A percentile compares a stretch with the other conserved stretches of the same genome.
Evolutionary conservation across 2,329 filamentous ascomycete genomes (phyloP).

Genomic region (Cercospora sp.): DNA sequence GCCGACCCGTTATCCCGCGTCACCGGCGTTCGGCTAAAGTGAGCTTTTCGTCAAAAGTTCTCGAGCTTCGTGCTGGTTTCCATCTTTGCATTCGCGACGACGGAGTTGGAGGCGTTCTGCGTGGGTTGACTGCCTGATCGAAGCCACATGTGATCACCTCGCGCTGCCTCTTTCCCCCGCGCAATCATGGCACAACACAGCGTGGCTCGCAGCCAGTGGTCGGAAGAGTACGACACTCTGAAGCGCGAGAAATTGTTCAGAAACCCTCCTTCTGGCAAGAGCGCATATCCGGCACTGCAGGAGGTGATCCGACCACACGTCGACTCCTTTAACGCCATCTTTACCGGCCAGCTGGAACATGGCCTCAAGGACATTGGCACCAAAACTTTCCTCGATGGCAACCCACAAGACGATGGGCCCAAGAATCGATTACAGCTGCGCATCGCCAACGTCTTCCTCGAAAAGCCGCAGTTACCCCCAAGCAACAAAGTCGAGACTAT

Average conservation of each 20-base stretch:
- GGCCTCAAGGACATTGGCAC: slow-evolving; percentile 85
- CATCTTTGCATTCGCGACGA: neutral
- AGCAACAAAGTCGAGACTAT: slow-evolving; percentile 78
- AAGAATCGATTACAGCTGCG: slow-evolving; percentile 73
- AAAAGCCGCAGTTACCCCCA: slow-evolving; percentile 75
- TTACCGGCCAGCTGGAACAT: slow-evolving; percentile 73
- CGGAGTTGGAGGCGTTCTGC: slow-evolving; percentile 1
- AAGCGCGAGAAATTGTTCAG: slow-evolving; percentile 85
- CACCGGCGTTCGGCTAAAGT: slow-evolving; percentile 3
- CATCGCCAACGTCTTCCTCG: slow-evolving; percentile 77
- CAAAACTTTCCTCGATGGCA: slow-evolving; percentile 81
- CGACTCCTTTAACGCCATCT: slow-evolving; percentile 91
- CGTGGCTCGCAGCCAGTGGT: slow-evolving; percentile 59
- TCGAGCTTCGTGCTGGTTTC: neutral
- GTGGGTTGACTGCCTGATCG: neutral
- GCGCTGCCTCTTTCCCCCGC: neutral
- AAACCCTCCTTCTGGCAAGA: slow-evolving; percentile 81
- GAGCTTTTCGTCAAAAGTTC: slow-evolving; percentile 12
- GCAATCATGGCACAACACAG: slow-evolving; percentile 11
- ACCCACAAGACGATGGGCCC: slow-evolving; percentile 53
- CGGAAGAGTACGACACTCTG: slow-evolving; percentile 80
- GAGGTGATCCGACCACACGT: slow-evolving; percentile 88
- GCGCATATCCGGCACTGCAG: slow-evolving; percentile 83
- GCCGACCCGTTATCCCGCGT: slow-evolving; percentile 1
- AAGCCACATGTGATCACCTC: neutral